These are phyloP conservation scores for Venturia carpophila DNA, from an alignment of 2,329 filamentous ascomycete genomes.

Conservation along the genomic window DNA sequence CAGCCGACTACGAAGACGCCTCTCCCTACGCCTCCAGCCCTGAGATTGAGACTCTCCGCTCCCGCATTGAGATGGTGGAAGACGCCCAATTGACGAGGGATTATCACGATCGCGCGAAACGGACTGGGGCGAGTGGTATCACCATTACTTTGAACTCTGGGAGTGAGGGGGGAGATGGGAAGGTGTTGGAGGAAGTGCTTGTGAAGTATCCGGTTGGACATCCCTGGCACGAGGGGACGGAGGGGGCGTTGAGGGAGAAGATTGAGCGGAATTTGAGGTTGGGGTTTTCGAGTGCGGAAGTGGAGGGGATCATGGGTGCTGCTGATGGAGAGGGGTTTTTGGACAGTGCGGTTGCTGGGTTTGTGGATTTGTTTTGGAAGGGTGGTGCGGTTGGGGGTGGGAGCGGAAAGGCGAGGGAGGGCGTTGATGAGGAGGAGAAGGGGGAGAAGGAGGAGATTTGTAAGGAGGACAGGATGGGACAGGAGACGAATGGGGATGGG, in stretches of 20 bases:
- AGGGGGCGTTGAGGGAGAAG: constrained; percentile 22
- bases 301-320: neutral
- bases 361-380: constrained; percentile 9
- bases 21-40: constrained; percentile 23
- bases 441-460: too few relatives aligned
- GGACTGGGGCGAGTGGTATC: constrained; percentile 21
- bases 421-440: neutral
- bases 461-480: neutral
- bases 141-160: constrained; percentile 22
- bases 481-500: neutral
- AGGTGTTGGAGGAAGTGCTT: constrained; percentile 26
- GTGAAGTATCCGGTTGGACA: constrained; percentile 34
- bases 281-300: neutral
- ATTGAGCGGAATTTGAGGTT: constrained; percentile 22
- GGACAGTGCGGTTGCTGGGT: neutral
- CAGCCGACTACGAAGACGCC: constrained; percentile 27
- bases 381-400: neutral
- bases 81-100: neutral
- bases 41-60: neutral
- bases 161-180: constrained; percentile 20
- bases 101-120: neutral
- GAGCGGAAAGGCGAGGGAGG: neutral
- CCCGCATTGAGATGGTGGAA: neutral
- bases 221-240: constrained; percentile 21
- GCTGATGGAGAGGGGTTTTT: neutral